Base-by-base conservation (phyloP, 768 basidiomycete genomes). In the Phlebiopsis flavidoalba region DNA sequence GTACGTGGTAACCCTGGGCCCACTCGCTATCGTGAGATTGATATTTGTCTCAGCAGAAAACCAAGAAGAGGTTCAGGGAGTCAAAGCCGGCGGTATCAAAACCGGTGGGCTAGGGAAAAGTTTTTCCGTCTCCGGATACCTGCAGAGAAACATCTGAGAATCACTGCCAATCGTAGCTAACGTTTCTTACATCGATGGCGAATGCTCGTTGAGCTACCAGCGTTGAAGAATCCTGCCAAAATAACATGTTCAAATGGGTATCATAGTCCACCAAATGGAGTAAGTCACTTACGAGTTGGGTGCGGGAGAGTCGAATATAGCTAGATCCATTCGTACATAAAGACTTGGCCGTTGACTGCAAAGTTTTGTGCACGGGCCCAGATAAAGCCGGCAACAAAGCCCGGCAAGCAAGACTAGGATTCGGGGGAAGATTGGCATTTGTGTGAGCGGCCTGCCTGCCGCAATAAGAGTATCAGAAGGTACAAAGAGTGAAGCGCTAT, bases 81-180 rank as follows among this genome's bases (percentile, higher is more conserved):
- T 76, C 71, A 14, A 63, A 54, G 7, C 58, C 62, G 8, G 57
- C 43, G 17, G 31, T 57, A 8, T 11, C 45, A 64, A 71, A 75
- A 36, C 68, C 61, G 22, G n/a, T n/a, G n/a, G 58, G 61, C 17
- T 70, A 53, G 12, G 70, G n/a, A n/a, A 66, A 1, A 80, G 65
- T 31, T 74, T n/a, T 71, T 24, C 78, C 78, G 64, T 79, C 66
- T 8, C 78, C 78, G 24, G 77, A 77, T 1, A 80, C 61, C 68
- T 73, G 46, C 11, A 45, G 26, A n/a, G 40, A 12, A 3, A 43
- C 12, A 43, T 3, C 17, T 17, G 10, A 17, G 8, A 43, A 12
- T 2, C 40, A 43, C 17, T 4, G 3, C 40, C 3, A 17, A 43
- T 17, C 2, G 10, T 43, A 56, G 35, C n/a, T 51, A 35, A 55